Evolutionary conservation across 2,329 filamentous ascomycete genomes (phyloP), one percentile per base, ranked within the genome.

Genomic region (Claviceps sp.): DNA sequence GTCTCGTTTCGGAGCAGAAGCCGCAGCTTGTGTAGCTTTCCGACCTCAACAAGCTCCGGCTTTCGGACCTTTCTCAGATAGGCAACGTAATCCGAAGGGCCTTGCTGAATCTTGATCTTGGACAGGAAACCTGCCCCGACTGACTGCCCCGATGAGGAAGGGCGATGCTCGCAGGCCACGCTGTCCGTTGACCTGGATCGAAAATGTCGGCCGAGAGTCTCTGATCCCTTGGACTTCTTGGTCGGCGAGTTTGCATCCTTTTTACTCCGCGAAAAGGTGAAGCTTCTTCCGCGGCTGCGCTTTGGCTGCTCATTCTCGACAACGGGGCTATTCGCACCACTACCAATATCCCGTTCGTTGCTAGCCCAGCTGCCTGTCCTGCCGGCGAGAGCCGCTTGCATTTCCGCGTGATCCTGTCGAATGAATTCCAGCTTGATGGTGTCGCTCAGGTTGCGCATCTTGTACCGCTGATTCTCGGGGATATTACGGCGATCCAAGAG

Each of bases 341-440:
- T 18, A 61, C 58, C 37, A 7, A 9, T 13, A 5, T 59, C 53
- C 46, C 59, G 63, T 44, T 65, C 65, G 56, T 68, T 58, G 64
- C 72, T 63, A 59, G 16, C 44, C n/a, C 64, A 59, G 54, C 71
- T 61, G 59, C 65, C 58, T 52, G 66, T 62, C 58, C 70, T 73
- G 62, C 67, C 24, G 26, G 18, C 69, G 56, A 71, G 74, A 58
- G 71, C 70, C 50, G 76, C 74, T 65, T 73, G 72, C 67, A 76
- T 82, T 65, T 85, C 85, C 6, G 79, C 81, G 74, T 86, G 88
- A 64, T 96, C 87, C 65, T 95, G 90, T 50, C 85, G 84, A 60
- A 97, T 89, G 61, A 98, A 94, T 63, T 97, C 90, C 64, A 89
- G 87, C 70, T 98, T 98, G 72, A 97, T 90, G 38, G 86, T 85